Percentiles rank a stretch among this genome's conserved stretches.
Evolutionary conservation across 2,329 filamentous ascomycete species (phyloP).

Genomic region (Paecilomyces formosus): DNA sequence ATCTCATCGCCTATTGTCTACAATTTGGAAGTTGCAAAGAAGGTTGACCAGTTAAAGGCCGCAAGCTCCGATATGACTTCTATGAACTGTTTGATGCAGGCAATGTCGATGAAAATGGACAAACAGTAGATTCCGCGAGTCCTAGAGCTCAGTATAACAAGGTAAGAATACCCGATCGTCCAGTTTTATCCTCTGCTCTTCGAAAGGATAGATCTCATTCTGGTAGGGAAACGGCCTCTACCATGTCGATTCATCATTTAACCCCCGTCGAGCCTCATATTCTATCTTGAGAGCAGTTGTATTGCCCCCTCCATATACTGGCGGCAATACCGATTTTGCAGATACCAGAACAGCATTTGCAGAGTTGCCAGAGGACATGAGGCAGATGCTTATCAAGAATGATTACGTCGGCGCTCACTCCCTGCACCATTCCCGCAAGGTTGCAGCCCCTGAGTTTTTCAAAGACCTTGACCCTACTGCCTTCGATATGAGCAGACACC

Average conservation of each 20-base stretch:
- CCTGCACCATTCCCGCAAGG: conserved; percentile 45
- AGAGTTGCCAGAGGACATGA: conserved; percentile 32
- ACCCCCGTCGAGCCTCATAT: conserved; percentile 46
- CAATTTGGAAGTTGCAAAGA: too few relatives aligned
- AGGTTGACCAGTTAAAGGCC: conserved; percentile 18
- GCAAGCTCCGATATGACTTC: conserved; percentile 41
- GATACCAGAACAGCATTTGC: conserved; percentile 47
- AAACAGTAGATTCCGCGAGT: conserved; percentile 32
- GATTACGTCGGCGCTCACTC: conserved; percentile 45
- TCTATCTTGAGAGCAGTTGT: conserved; percentile 45
- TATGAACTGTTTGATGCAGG: conserved; percentile 52
- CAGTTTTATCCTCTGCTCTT: neutral
- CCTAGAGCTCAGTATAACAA: conserved; percentile 35
- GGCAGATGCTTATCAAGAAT: conserved; percentile 25
- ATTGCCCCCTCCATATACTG: conserved; percentile 41
- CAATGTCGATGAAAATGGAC: conserved; percentile 46
- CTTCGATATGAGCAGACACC: conserved; percentile 37
- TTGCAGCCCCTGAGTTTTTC: conserved; percentile 44
- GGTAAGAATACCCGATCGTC: conserved; percentile 16
- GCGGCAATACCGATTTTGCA: conserved; percentile 49
- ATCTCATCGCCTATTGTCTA: too few relatives aligned
- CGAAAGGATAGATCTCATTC: neutral
- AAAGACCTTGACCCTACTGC: conserved; percentile 34
- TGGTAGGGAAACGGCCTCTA: conserved; percentile 43
- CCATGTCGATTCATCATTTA: conserved; percentile 52